Conservation (phyloP, 305 asterid species). For the Vinca major region DNA sequence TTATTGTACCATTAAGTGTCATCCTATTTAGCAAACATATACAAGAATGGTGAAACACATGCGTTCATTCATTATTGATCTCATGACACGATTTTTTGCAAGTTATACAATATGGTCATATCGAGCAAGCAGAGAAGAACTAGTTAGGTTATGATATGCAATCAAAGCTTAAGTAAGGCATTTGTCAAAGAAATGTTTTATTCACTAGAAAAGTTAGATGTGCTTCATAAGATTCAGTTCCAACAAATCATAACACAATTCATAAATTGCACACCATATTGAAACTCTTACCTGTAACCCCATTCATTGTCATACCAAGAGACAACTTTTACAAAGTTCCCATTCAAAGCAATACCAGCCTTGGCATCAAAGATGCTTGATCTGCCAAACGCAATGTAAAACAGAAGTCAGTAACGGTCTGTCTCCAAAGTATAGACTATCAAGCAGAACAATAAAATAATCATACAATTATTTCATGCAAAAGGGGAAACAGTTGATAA, state of each 20-base stretch:
- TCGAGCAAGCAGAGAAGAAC: background rate
- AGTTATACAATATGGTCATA: background rate
- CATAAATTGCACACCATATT: background rate
- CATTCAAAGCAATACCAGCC: constrained; percentile 74
- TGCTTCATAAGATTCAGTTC: background rate
- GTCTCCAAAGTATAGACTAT: background rate
- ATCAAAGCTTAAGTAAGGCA: background rate
- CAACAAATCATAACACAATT: background rate
- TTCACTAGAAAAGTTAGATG: background rate
- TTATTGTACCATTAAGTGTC: too few species aligned
- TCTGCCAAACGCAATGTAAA: constrained; percentile 23
- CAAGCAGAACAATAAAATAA: background rate
- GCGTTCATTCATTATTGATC: background rate
- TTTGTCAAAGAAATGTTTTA: background rate
- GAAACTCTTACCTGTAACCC: constrained; percentile 62
- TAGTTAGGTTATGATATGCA: background rate
- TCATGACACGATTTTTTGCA: background rate
- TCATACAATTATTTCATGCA: too few species aligned
- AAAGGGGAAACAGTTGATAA: too few species aligned
- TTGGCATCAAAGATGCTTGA: constrained; percentile 84
- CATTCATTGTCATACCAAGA: constrained; percentile 90
- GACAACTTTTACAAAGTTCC: constrained; percentile 63
- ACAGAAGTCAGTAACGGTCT: background rate
- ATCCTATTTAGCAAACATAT: too few species aligned
- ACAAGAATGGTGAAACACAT: background rate